Conservation (phyloP, 495 filamentous ascomycete species). For the Cercophora samala region DNA sequence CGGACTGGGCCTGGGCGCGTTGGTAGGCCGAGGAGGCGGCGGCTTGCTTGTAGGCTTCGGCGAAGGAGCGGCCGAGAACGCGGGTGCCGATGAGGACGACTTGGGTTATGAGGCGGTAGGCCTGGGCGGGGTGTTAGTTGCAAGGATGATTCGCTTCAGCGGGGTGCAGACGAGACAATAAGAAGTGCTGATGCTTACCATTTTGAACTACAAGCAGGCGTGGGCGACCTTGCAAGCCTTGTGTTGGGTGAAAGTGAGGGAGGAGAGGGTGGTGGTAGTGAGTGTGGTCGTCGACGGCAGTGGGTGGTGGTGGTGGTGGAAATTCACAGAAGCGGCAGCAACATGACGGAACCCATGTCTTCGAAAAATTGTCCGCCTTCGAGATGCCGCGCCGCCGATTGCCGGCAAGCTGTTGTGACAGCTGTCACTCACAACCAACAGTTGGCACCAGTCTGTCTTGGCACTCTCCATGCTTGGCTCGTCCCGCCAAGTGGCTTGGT, state of each 20-base stretch:
- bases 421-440: slow-evolving; percentile 4
- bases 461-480: neutral
- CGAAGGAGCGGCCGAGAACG: slow-evolving; percentile 88
- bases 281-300: slow-evolving; percentile 8
- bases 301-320: slow-evolving; percentile 10
- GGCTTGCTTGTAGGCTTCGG: slow-evolving; percentile 89
- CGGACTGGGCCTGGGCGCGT: slow-evolving; percentile 56
- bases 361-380: slow-evolving; percentile 28
- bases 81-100: slow-evolving; percentile 84
- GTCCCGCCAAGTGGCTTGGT: neutral
- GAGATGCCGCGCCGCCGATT: slow-evolving; percentile 26
- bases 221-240: slow-evolving; percentile 21
- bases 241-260: slow-evolving; percentile 1
- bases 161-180: neutral
- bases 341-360: slow-evolving; percentile 18
- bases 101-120: slow-evolving; percentile 91
- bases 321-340: slow-evolving; percentile 15
- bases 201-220: slow-evolving; percentile 22
- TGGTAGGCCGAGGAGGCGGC: slow-evolving; percentile 79
- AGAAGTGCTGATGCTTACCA: slow-evolving; percentile 18
- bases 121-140: slow-evolving; percentile 48
- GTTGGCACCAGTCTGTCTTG: neutral
- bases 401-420: slow-evolving; percentile 24
- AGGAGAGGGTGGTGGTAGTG: slow-evolving; percentile 4
- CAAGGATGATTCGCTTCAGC: neutral